phyloP scores from a whole-genome alignment of 768 basidiomycete species.

The Heimioporus sp. region DNA sequence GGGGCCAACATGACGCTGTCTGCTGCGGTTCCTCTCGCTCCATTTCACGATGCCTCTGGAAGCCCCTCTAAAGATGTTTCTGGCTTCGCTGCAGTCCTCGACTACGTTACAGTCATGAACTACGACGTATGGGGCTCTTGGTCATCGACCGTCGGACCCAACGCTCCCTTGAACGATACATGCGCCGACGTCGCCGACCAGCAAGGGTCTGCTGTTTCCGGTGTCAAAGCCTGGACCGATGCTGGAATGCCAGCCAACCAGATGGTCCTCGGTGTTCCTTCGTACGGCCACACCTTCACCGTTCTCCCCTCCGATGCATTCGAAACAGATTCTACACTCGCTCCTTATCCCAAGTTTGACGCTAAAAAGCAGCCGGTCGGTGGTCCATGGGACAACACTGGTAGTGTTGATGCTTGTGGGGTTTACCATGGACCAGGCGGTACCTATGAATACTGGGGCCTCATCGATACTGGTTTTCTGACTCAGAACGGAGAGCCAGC shows the following conservation, averaged over 20 bases:
- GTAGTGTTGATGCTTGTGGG: constrained; percentile 57
- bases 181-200: constrained; percentile 62
- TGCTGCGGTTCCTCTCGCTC: constrained; percentile 63
- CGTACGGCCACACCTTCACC: constrained; percentile 77
- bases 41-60: constrained; percentile 62
- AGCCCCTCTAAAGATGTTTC: constrained; percentile 69
- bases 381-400: constrained; percentile 52
- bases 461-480: constrained; percentile 57
- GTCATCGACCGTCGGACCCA: constrained; percentile 63
- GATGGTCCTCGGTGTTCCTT: constrained; percentile 79
- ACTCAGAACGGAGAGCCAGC: constrained; percentile 28
- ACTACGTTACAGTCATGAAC: constrained; percentile 63
- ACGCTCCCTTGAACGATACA: constrained; percentile 76
- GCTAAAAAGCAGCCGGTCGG: constrained; percentile 43
- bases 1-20: constrained; percentile 60
- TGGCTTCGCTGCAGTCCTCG: constrained; percentile 66
- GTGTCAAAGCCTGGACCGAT: constrained; percentile 66
- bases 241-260: constrained; percentile 71
- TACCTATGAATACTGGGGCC: constrained; percentile 57
- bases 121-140: constrained; percentile 61
- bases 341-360: constrained; percentile 50
- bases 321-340: constrained; percentile 34
- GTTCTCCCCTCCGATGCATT: constrained; percentile 40
- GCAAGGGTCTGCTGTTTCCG: constrained; percentile 73
- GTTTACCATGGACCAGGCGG: constrained; percentile 45